Percentiles rank a stretch among this genome's conserved stretches.
These are phyloP conservation scores for Laetiporus sulphureus DNA, from an alignment of 1,284 basidiomycete species.

Conservation along the genomic window DNA sequence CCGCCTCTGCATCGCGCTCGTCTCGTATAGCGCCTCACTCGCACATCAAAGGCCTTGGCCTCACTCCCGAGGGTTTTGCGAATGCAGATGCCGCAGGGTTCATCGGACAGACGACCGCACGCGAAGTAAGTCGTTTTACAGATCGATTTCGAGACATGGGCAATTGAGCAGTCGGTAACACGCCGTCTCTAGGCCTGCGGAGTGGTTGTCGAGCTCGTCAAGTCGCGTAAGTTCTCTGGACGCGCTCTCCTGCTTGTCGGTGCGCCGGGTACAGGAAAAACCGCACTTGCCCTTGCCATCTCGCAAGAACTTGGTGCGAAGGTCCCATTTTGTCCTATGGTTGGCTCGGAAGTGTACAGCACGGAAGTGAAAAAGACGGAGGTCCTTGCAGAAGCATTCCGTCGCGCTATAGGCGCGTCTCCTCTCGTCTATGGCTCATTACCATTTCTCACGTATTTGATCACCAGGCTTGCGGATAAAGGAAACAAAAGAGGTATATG, in stretches of 20 bases:
- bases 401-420: slow-evolving; percentile 87
- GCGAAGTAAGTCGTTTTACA: slow-evolving; percentile 61
- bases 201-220: slow-evolving; percentile 86
- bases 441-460: not conserved
- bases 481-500: slow-evolving; percentile 98
- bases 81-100: slow-evolving; percentile 77
- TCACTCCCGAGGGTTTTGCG: slow-evolving; percentile 82
- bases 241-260: slow-evolving; percentile 84
- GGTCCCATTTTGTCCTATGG: slow-evolving; percentile 98
- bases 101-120: slow-evolving; percentile 84
- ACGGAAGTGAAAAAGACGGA: slow-evolving; percentile 99
- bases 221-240: slow-evolving; percentile 88
- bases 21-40: slow-evolving; percentile 90
- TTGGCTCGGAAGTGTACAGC: slow-evolving; percentile 95
- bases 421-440: not conserved
- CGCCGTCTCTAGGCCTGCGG: slow-evolving; percentile 79
- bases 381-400: slow-evolving; percentile 91
- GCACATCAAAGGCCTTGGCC: slow-evolving; percentile 93
- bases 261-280: slow-evolving; percentile 92
- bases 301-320: slow-evolving; percentile 92
- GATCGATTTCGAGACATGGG: not conserved
- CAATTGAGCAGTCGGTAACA: too few species aligned
- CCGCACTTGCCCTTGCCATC: slow-evolving; percentile 89
- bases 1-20: slow-evolving; percentile 56
- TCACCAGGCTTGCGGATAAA: slow-evolving; percentile 94